Conservation (phyloP, 768 basidiomycete genomes). For the Holtermannia corniformis region DNA sequence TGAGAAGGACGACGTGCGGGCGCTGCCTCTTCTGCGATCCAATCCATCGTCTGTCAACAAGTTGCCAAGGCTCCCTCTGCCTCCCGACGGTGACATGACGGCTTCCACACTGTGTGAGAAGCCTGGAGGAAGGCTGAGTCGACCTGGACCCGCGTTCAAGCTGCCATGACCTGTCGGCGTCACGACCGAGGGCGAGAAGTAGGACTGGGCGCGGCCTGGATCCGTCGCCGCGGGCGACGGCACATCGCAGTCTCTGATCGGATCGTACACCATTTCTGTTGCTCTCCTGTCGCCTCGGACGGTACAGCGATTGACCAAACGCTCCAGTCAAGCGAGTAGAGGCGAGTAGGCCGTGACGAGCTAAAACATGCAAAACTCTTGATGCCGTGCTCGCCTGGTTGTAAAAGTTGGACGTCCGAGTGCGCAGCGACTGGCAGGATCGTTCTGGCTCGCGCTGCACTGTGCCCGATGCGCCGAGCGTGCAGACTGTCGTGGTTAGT, state of each 20-base stretch:
- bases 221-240: constrained; percentile 24
- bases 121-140: constrained; percentile 4
- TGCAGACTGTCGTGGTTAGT: too few species aligned
- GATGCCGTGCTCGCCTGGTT: too few species aligned
- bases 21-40: not conserved
- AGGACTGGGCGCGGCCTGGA: not conserved
- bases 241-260: constrained; percentile 30
- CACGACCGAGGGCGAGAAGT: not conserved
- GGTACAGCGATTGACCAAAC: too few species aligned
- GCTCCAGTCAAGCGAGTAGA: too few species aligned
- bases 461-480: too few species aligned
- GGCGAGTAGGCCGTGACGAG: too few species aligned
- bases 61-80: constrained; percentile 7
- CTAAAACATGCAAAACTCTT: too few species aligned
- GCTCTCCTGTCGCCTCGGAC: too few species aligned
- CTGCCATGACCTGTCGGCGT: not conserved
- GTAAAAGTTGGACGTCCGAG: too few species aligned
- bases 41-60: not conserved
- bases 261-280: constrained; percentile 36
- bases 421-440: too few species aligned
- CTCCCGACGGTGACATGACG: not conserved
- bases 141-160: constrained; percentile 3
- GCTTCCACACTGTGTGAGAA: not conserved
- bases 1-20: not conserved
- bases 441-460: too few species aligned